A percentile compares a stretch with the other conserved stretches of the same genome.
Conservation (phyloP, 768 basidiomycete genomes). For the Ramaria sp. region DNA sequence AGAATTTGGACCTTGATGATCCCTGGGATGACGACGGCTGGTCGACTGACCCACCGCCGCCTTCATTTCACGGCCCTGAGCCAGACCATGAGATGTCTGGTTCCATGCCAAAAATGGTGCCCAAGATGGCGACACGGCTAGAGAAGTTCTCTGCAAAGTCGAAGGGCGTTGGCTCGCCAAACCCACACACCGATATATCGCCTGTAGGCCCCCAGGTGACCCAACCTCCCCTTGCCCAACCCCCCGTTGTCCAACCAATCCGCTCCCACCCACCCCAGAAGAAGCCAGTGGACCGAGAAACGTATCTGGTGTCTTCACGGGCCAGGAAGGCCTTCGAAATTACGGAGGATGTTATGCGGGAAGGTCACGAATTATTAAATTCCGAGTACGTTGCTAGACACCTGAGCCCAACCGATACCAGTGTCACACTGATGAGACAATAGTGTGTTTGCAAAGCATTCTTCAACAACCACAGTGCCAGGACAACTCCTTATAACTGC, state of each 20-base stretch:
- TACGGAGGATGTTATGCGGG: constrained; percentile 52
- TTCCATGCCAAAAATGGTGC: constrained; percentile 20
- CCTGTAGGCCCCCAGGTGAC: constrained; percentile 15
- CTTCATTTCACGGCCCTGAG: constrained; percentile 16
- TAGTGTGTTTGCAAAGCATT: constrained; percentile 7
- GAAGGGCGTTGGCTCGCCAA: constrained; percentile 26
- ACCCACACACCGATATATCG: constrained; percentile 11
- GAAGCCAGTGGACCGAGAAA: constrained; percentile 32
- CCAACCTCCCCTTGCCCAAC: constrained; percentile 11
- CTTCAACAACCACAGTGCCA: background rate
- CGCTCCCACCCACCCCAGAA: background rate
- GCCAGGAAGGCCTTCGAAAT: constrained; percentile 42
- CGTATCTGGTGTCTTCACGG: constrained; percentile 48
- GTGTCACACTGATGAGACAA: constrained; percentile 6
- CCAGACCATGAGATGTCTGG: constrained; percentile 15
- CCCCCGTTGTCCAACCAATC: constrained; percentile 2
- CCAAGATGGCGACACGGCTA: constrained; percentile 45
- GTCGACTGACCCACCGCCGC: constrained; percentile 22
- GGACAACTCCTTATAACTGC: constrained; percentile 52
- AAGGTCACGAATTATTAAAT: constrained; percentile 52
- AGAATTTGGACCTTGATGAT: constrained; percentile 22
- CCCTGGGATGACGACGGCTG: constrained; percentile 56
- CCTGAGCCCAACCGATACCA: background rate
- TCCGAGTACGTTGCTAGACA: constrained; percentile 27
- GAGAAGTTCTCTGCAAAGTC: constrained; percentile 47